phyloP scores from a whole-genome alignment of 1,139 yeast genomes.

The Magnusiomyces sp. region DNA sequence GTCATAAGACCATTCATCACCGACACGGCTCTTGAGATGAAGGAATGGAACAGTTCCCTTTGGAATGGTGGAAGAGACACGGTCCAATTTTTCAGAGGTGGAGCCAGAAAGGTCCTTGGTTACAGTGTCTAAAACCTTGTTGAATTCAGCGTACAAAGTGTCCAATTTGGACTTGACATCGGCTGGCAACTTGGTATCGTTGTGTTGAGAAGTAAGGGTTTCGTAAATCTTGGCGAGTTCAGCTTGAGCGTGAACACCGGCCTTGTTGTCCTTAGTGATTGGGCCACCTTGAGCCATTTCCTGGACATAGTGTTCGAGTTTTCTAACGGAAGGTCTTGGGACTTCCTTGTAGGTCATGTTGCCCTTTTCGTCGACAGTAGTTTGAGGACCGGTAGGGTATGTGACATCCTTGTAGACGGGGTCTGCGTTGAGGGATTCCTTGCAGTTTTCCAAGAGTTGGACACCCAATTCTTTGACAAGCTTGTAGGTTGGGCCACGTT shows the following conservation, averaged over 20 bases:
- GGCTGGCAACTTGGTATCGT: slow-evolving; percentile 35
- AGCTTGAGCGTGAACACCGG: slow-evolving; percentile 47
- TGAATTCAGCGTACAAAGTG: slow-evolving; percentile 67
- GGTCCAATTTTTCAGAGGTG: slow-evolving; percentile 19
- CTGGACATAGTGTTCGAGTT: slow-evolving; percentile 88
- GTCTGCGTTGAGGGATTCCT: slow-evolving; percentile 66
- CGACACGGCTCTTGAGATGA: slow-evolving; percentile 72
- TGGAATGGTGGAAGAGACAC: slow-evolving; percentile 24
- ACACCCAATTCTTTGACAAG: slow-evolving; percentile 85
- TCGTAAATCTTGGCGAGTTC: slow-evolving; percentile 80
- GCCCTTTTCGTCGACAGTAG: slow-evolving; percentile 82
- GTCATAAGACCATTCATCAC: slow-evolving; percentile 80
- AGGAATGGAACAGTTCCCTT: slow-evolving; percentile 90
- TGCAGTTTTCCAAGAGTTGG: slow-evolving; percentile 91
- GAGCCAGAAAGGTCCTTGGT: slow-evolving; percentile 29
- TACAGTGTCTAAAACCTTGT: slow-evolving; percentile 52
- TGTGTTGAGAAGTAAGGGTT: slow-evolving; percentile 65
- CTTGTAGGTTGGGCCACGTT: slow-evolving; percentile 81
- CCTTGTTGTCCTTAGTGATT: slow-evolving; percentile 61
- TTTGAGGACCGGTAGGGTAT: slow-evolving; percentile 91
- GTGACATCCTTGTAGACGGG: slow-evolving; percentile 95
- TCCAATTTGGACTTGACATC: slow-evolving; percentile 69
- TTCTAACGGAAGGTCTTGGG: slow-evolving; percentile 84
- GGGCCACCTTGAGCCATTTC: slow-evolving; percentile 97
- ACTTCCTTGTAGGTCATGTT: slow-evolving; percentile 75